Evolutionary conservation across 2,329 filamentous ascomycete genomes (phyloP).

Genomic region (Fusarium guadeloupense): DNA sequence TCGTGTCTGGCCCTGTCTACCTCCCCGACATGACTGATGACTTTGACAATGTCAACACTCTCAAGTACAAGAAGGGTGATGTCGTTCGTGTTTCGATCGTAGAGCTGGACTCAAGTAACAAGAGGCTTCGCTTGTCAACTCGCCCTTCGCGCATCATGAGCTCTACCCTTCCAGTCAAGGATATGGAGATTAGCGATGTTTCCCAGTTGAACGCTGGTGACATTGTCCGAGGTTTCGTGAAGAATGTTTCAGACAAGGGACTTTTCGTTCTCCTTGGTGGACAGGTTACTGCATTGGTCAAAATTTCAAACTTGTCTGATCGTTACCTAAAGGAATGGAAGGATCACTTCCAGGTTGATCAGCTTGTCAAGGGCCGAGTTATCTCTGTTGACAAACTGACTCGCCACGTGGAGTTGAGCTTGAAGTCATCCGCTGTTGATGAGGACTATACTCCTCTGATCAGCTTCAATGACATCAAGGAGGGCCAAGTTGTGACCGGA

Average conservation of each 20-base stretch:
- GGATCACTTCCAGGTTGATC: slow-evolving; percentile 83
- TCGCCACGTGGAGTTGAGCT: slow-evolving; percentile 81
- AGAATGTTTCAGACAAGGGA: slow-evolving; percentile 88
- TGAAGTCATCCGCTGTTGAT: slow-evolving; percentile 87
- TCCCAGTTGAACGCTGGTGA: slow-evolving; percentile 80
- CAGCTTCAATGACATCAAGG: slow-evolving; percentile 79
- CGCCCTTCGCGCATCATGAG: slow-evolving; percentile 90
- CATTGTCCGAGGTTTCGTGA: slow-evolving; percentile 89
- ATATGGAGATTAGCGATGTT: slow-evolving; percentile 77
- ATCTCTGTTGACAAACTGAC: slow-evolving; percentile 73
- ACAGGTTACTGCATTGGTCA: slow-evolving; percentile 81
- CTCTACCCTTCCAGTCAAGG: slow-evolving; percentile 81
- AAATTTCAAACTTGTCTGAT: slow-evolving; percentile 89
- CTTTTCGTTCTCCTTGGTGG: slow-evolving; percentile 87
- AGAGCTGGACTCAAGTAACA: slow-evolving; percentile 82
- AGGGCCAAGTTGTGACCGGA: slow-evolving; percentile 85
- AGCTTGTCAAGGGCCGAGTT: slow-evolving; percentile 89
- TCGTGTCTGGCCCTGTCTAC: slow-evolving; percentile 80
- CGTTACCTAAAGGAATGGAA: slow-evolving; percentile 96
- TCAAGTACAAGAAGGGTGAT: slow-evolving; percentile 82
- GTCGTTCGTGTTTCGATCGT: slow-evolving; percentile 88
- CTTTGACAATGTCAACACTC: slow-evolving; percentile 80
- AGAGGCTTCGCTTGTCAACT: slow-evolving; percentile 81
- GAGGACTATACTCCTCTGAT: slow-evolving; percentile 78
- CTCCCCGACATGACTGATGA: slow-evolving; percentile 88